A percentile compares a stretch with the other conserved stretches of the same genome.
Conservation (phyloP, 768 basidiomycete genomes). For the Boletus fagicola region DNA sequence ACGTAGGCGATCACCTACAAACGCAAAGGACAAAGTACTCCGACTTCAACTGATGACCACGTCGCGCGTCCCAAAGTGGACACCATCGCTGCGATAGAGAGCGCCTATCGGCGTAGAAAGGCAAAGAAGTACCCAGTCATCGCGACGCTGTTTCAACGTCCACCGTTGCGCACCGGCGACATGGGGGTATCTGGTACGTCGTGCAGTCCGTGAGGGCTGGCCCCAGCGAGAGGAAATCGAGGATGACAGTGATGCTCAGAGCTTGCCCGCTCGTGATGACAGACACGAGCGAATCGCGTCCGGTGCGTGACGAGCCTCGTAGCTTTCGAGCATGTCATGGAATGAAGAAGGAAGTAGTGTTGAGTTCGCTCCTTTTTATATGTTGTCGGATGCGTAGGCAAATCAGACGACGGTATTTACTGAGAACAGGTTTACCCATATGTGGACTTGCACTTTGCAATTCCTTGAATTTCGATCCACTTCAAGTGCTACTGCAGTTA, state of each 20-base stretch:
- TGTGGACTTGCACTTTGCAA: background rate
- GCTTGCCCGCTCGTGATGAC: slow-evolving; percentile 27
- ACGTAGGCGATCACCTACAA: no score
- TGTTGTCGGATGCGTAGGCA: background rate
- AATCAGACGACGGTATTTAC: background rate
- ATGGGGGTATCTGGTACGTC: slow-evolving; percentile 16
- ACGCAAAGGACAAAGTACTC: no score
- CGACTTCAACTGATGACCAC: background rate
- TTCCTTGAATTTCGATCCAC: no score
- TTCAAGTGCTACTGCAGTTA: no score
- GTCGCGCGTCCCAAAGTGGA: background rate
- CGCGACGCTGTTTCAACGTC: slow-evolving; percentile 17
- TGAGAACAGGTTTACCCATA: background rate
- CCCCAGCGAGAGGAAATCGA: slow-evolving; percentile 19
- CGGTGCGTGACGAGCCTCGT: slow-evolving; percentile 18
- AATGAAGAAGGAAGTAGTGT: background rate
- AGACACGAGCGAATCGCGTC: slow-evolving; percentile 8
- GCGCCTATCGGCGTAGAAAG: background rate
- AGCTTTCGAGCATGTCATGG: slow-evolving; percentile 18
- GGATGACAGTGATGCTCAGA: slow-evolving; percentile 23
- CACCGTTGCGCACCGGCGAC: background rate
- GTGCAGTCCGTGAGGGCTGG: slow-evolving; percentile 17
- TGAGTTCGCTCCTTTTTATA: background rate
- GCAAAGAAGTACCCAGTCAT: slow-evolving; percentile 7
- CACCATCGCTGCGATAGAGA: slow-evolving; percentile 12